A percentile compares a stretch with the other conserved stretches of the same genome.
Conservation (phyloP, 495 filamentous ascomycete species). For the Letharia lupina region DNA sequence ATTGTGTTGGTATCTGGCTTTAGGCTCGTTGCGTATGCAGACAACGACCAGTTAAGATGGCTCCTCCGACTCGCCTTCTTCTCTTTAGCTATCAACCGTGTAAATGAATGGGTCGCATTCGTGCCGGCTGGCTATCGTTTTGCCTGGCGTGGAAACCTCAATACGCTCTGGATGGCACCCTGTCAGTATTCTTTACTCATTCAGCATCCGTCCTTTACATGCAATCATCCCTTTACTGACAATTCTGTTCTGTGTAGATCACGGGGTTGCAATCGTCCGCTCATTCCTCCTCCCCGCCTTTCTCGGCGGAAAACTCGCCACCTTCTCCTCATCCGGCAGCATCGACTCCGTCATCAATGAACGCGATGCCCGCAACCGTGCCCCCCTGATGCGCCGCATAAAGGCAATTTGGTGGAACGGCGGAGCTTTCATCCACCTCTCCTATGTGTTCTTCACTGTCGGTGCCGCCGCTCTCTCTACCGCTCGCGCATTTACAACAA, state of each 20-base stretch:
- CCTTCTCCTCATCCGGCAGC: conserved; percentile 12
- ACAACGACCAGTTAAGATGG: conserved; percentile 5
- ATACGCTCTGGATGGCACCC: conserved; percentile 10
- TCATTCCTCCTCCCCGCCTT: conserved; percentile 4
- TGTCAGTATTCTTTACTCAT: conserved; percentile 2
- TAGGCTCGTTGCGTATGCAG: conserved; percentile 10
- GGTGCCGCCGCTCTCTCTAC: not conserved
- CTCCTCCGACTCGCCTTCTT: conserved; percentile 9
- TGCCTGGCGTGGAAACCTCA: conserved; percentile 3
- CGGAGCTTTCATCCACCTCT: conserved; percentile 3
- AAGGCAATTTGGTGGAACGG: conserved; percentile 6
- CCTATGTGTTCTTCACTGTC: conserved; percentile 4
- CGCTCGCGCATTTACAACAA: not conserved
- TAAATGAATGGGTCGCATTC: conserved; percentile 4
- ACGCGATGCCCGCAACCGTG: conserved; percentile 2
- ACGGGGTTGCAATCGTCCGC: conserved; percentile 9
- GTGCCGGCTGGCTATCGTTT: conserved; percentile 9
- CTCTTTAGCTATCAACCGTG: conserved; percentile 3
- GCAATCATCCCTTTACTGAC: not conserved
- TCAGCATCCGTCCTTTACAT: not conserved
- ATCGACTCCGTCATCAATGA: conserved; percentile 10
- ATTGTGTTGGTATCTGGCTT: conserved; percentile 3
- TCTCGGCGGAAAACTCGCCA: conserved; percentile 10
- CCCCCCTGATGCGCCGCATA: not conserved
- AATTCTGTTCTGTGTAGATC: conserved; percentile 2